These are phyloP conservation scores for Fusarium scirpi DNA, from an alignment of 2,329 filamentous ascomycete species.

Conservation along the genomic window DNA sequence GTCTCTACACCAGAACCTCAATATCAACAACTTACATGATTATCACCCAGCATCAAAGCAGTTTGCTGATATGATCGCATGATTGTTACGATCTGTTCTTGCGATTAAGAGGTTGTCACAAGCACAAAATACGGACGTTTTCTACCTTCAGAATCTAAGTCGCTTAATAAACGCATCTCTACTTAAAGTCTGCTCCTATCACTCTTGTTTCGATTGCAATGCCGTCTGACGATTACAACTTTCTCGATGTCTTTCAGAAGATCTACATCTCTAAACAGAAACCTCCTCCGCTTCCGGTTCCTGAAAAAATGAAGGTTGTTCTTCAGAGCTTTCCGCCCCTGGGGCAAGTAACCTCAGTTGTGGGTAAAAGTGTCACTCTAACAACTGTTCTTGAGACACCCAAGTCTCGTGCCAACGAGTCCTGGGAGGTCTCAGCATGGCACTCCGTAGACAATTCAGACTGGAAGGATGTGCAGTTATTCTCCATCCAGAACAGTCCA, in stretches of 20 bases:
- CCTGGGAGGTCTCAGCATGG: slow-evolving; percentile 83
- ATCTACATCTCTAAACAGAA: slow-evolving; percentile 56
- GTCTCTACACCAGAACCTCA: slow-evolving; percentile 14
- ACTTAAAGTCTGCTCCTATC: slow-evolving; percentile 16
- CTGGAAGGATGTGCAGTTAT: slow-evolving; percentile 65
- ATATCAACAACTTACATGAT: slow-evolving; percentile 12
- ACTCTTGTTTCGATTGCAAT: slow-evolving; percentile 36
- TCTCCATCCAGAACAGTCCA: slow-evolving; percentile 38
- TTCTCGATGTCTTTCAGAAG: slow-evolving; percentile 54
- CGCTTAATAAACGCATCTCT: slow-evolving; percentile 25
- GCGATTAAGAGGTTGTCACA: not conserved
- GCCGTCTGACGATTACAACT: slow-evolving; percentile 49
- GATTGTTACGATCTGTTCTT: not conserved
- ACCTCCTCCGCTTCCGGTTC: slow-evolving; percentile 42
- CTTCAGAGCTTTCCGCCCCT: slow-evolving; percentile 75
- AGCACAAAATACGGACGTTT: not conserved
- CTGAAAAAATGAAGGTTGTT: slow-evolving; percentile 53
- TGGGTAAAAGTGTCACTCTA: slow-evolving; percentile 65
- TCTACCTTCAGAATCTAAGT: not conserved
- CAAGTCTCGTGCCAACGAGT: slow-evolving; percentile 62
- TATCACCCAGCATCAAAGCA: slow-evolving; percentile 2
- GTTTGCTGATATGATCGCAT: slow-evolving; percentile 7
- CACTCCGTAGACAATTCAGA: slow-evolving; percentile 68
- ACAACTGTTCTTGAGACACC: slow-evolving; percentile 77
- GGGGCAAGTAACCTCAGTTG: slow-evolving; percentile 76